Percentiles rank a stretch among this genome's conserved stretches.
These are phyloP conservation scores for Phymatotrichopsis omnivora DNA, from an alignment of 2,329 filamentous ascomycete genomes.

Conservation along the genomic window DNA sequence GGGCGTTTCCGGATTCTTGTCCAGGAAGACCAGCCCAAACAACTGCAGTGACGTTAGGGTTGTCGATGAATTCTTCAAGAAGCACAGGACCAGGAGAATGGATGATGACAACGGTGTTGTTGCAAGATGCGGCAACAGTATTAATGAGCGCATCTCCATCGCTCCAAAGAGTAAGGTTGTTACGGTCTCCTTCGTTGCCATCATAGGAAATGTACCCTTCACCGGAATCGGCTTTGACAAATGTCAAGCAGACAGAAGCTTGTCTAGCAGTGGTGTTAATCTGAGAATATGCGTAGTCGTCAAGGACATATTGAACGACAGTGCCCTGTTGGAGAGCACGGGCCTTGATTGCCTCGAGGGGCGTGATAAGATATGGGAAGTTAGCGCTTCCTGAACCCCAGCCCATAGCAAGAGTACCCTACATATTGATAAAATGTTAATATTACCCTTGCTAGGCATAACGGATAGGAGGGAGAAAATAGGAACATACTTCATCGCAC, in stretches of 20 bases:
- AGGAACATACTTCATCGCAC: constrained; percentile 52
- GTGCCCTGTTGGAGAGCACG: constrained; percentile 52
- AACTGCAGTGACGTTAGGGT: constrained; percentile 72
- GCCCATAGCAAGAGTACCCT: constrained; percentile 66
- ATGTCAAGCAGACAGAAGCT: constrained; percentile 62
- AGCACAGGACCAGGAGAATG: constrained; percentile 76
- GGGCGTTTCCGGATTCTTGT: constrained; percentile 69
- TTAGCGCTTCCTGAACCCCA: constrained; percentile 69
- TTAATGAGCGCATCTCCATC: constrained; percentile 70
- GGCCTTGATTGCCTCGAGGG: constrained; percentile 56
- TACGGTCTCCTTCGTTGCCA: constrained; percentile 75
- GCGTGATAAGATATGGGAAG: constrained; percentile 61
- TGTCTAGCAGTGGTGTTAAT: constrained; percentile 54
- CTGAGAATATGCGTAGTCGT: constrained; percentile 40
- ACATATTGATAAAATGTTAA: constrained; percentile 1
- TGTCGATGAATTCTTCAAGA: constrained; percentile 62
- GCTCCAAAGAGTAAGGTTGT: constrained; percentile 85
- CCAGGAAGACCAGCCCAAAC: constrained; percentile 74
- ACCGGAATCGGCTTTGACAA: constrained; percentile 76
- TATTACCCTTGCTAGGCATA: background rate
- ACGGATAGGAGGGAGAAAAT: constrained; percentile 34
- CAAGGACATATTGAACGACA: constrained; percentile 49
- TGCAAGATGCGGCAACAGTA: constrained; percentile 64
- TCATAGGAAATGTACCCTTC: constrained; percentile 80
- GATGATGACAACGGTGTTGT: constrained; percentile 86